Conservation (phyloP, 768 basidiomycete species). For the Kwoniella heveanensis region DNA sequence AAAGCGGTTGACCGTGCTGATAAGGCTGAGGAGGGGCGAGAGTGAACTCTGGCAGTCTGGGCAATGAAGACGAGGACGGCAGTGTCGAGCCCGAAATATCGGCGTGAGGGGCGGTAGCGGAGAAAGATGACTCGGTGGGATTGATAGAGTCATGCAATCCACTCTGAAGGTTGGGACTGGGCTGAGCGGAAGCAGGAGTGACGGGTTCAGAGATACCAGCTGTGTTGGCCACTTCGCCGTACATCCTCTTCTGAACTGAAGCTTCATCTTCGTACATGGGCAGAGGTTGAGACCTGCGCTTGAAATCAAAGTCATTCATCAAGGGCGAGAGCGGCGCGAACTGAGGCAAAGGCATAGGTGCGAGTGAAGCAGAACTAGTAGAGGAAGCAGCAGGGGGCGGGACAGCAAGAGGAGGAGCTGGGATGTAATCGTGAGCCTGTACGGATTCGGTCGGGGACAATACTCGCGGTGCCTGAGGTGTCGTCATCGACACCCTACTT, state of each 20-base stretch:
- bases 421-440: constrained; percentile 7
- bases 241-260: constrained; percentile 41
- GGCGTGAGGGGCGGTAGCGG: constrained; percentile 22
- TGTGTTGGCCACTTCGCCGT: constrained; percentile 39
- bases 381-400: constrained; percentile 11
- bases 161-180: constrained; percentile 4
- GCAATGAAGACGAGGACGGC: neutral
- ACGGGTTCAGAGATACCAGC: constrained; percentile 45
- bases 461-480: constrained; percentile 12
- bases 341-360: constrained; percentile 30
- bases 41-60: constrained; percentile 29
- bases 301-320: constrained; percentile 30
- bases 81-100: neutral
- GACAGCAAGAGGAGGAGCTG: constrained; percentile 11
- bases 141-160: constrained; percentile 19
- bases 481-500: constrained; percentile 23
- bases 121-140: constrained; percentile 28
- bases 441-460: constrained; percentile 10
- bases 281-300: constrained; percentile 33
- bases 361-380: constrained; percentile 3
- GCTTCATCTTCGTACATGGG: constrained; percentile 38
- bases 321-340: constrained; percentile 37
- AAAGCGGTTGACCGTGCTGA: constrained; percentile 45
- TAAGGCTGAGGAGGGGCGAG: constrained; percentile 40
- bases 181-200: constrained; percentile 34